Base-by-base conservation (phyloP, 768 basidiomycete species). In the Leccinum sublutescens region DNA sequence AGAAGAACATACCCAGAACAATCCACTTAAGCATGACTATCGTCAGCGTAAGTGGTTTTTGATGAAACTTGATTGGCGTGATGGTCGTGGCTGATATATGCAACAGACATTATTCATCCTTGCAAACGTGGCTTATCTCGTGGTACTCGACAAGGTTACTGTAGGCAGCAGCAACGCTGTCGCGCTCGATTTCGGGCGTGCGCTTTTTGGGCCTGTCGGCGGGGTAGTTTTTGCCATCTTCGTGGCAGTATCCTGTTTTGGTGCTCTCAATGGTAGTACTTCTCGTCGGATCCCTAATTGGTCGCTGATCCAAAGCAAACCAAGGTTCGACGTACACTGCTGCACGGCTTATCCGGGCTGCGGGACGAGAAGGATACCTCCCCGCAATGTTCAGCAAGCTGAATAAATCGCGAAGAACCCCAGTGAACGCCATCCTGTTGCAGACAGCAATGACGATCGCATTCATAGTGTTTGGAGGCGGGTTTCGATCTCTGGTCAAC, bases 181-280 rank as follows among this genome's bases (percentile, higher is more conserved):
- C 23, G 92, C 92, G 1, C 79, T 96, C 63, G 97, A 99, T 73
- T 99, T 96, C 65, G 96, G 96, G 5, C 84, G 88, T 51, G 85
- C 85, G 1, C 75, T 96, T 8, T 91, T 95, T 63, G 96, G 96
- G 3, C 84, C 88, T 5, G 73, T 88, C n/a, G 96, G 97, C 31
- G 95, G 90, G 1, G 83, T 85, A 5, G 66, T 94, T 15, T 97
- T 99, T 70, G 93, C 96, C 1, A 79, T 87, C 53, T 86, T 94
- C 82, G 96, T 99, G 14, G 92, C 94, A 1, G 81, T 98, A 58
- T 97, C 95, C 3, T 97, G 94, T 71, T 93, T 99, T 64, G 96
- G 96, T 17, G 94, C 97, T 1, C 75, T 99, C 54, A 96, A 97
- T 70, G 91, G 94, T 85, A 65, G 47, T 62, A 69, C 67, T n/a